These are phyloP conservation scores for Moesziomyces sp. DNA, from an alignment of 1,284 basidiomycete species.

Conservation along the genomic window DNA sequence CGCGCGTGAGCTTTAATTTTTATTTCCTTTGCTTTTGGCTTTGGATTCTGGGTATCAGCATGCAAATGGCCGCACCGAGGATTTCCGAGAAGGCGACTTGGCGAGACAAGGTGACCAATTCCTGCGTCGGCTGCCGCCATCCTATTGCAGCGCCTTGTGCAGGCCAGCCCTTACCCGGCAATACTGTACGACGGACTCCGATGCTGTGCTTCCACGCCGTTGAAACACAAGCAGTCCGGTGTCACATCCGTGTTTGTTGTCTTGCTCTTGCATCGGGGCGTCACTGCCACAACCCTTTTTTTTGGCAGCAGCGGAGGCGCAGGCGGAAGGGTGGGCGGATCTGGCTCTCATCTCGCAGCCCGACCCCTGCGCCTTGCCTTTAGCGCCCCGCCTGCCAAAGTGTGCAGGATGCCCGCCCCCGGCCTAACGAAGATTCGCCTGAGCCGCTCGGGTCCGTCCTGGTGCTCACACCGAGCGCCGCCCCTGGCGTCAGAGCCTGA, in stretches of 20 bases:
- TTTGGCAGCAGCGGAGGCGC: too few relatives aligned
- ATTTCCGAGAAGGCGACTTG: slow-evolving; percentile 7
- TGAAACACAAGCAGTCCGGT: slow-evolving; percentile 10
- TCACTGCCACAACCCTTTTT: neutral
- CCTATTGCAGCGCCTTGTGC: too few relatives aligned
- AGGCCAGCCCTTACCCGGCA: too few relatives aligned
- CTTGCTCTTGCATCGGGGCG: neutral
- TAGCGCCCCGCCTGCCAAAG: neutral
- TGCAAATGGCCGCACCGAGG: neutral
- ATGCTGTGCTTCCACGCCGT: neutral
- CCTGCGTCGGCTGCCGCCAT: neutral
- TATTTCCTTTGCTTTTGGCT: too few relatives aligned
- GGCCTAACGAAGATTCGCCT: too few relatives aligned
- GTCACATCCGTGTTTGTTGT: slow-evolving; percentile 24
- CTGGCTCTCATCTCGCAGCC: slow-evolving; percentile 12
- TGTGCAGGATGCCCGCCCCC: too few relatives aligned
- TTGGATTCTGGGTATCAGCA: slow-evolving; percentile 7
- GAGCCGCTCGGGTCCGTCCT: too few relatives aligned
- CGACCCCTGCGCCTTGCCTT: neutral
- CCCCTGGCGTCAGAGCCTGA: too few relatives aligned
- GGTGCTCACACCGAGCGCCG: too few relatives aligned
- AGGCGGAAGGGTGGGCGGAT: neutral
- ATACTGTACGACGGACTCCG: neutral
- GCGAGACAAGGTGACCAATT: neutral
- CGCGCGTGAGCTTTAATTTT: neutral